A percentile compares a stretch with the other conserved stretches of the same genome.
Evolutionary conservation across 768 basidiomycete genomes (phyloP).

Genomic region (Epithele typhae): DNA sequence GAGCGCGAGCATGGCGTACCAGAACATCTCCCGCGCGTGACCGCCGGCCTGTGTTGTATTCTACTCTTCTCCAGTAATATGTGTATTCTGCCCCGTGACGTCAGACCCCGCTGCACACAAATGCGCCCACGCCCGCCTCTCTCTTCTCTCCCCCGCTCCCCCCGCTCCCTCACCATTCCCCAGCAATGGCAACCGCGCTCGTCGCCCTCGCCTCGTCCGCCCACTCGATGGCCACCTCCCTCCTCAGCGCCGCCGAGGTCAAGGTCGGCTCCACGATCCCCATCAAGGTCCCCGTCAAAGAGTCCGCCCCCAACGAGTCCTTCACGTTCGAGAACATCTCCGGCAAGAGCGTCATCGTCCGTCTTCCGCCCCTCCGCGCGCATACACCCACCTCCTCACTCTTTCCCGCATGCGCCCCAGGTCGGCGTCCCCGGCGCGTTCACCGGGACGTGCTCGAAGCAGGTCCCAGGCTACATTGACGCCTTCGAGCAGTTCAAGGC

Average conservation of each 20-base stretch:
- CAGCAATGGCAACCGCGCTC: conserved; percentile 47
- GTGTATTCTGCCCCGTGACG: too few species aligned
- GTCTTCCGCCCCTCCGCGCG: conserved; percentile 17
- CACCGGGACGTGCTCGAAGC: conserved; percentile 64
- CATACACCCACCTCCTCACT: not conserved
- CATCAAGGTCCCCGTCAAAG: conserved; percentile 46
- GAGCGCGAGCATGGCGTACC: conserved; percentile 69
- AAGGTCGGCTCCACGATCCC: conserved; percentile 47
- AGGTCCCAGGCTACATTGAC: conserved; percentile 60
- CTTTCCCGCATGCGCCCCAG: conserved; percentile 26
- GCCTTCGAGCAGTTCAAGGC: conserved; percentile 66
- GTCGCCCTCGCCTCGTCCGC: too few species aligned
- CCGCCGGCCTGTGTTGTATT: conserved; percentile 1
- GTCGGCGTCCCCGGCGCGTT: conserved; percentile 78
- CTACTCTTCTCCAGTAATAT: too few species aligned
- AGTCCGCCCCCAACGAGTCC: conserved; percentile 44
- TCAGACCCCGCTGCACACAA: not conserved
- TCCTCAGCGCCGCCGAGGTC: conserved; percentile 46
- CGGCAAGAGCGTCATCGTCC: conserved; percentile 63
- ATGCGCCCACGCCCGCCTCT: not conserved
- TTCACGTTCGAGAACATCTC: conserved; percentile 39
- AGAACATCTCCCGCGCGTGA: conserved; percentile 77
- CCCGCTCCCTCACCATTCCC: conserved; percentile 38
- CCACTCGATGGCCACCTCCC: conserved; percentile 49
- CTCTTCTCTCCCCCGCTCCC: conserved; percentile 2